Base-by-base conservation (phyloP, 306 rosid genomes). In the Neltuma alba region DNA sequence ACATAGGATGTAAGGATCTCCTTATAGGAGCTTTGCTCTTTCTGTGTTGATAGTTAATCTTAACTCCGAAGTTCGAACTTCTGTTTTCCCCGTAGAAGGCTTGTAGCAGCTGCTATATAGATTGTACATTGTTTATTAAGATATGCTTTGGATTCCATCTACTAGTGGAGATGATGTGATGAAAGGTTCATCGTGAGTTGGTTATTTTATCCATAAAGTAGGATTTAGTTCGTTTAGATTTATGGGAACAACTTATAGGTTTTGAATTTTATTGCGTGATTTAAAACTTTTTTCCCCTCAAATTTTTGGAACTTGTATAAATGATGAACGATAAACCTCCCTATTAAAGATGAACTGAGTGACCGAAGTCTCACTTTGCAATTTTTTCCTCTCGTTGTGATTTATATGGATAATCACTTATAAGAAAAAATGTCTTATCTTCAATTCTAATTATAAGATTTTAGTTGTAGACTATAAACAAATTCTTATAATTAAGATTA, bases 11-110 rank as follows among this genome's bases (percentile, higher is more conserved):
- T 62, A 16, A 31, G 62, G 83, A 28, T 6, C 70, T 70, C 57
- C 63, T 23, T 80, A 65, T 60, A 70, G 34, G 41, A 69, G 70
- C 72, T 72, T 50, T 48, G 38, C 72, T 75, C 10, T 79, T 79
- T 42, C n/a, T 68, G 18, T 68, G 74, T 36, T 48, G 62, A 82
- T 75, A 74, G 58, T 30, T 71, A 25, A 41, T 25, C 38, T 30
- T 71, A 25, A 41, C 20, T 31, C 42, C 57, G 10, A 16, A 64
- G 73, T 15, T 20, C 54, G 14, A 36, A 36, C 5, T 40, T 33
- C 30, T 61, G 67, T 52, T 21, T 23, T 62, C 8, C 5, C 45
- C 6, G 14, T 30, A 54, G 36, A 41, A 65, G 18, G 73, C 15
- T 28, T 40, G 47, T 6, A 37, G 40, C 27, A 25, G 33, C 66